Base-by-base conservation (phyloP, 305 asterid genomes). In the Fraxinus dipetala region DNA sequence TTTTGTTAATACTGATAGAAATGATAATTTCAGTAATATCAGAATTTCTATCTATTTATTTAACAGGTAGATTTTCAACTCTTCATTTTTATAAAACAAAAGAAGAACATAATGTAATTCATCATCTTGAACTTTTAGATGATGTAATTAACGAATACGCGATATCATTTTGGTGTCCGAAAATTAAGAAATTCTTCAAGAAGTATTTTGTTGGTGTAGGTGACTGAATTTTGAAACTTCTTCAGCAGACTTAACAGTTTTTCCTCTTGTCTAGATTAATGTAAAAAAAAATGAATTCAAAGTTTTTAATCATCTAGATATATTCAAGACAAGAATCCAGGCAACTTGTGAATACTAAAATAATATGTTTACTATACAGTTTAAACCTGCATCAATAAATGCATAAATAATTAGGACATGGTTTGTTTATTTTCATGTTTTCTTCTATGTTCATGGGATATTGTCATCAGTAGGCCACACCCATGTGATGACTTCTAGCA, bases 391-490 rank as follows among this genome's bases (percentile, higher is more conserved):
- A 6, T 56, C 67, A 18, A 18, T 56, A 56, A 56, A 56, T 56
- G 67, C 28, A 6, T 18, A 1, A 28, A 20, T 56, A 56, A 56
- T 48, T 48, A 48, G 61, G 28, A 56, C 67, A 36, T 36, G 1
- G 11, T 18, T 1, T 56, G 59, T 48, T 14, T 3, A 3, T 4
- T 48, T 45, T 26, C 0, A 35, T 6, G 0, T 34, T 18, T 32
- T 8, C 8, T 11, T 34, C 59, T 48, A 70, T 32, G 54, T 56
- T 61, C 3, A 77, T 43, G 13, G 20, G 26, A 81, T 76, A 70
- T 22, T 48, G 78, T 69, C 51, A 75, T 81, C 70, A 83, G 81
- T 76, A 86, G 85, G 86, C 78, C 86, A 77, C 38, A 61, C 85
- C 85, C 88, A 82, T 75, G 82, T 82, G 83, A 81, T n/a, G 67